Percentiles rank a stretch among this genome's conserved stretches.
These are phyloP conservation scores for Cryptococcus wingfieldii DNA, from an alignment of 1,284 basidiomycete genomes.

Conservation along the genomic window DNA sequence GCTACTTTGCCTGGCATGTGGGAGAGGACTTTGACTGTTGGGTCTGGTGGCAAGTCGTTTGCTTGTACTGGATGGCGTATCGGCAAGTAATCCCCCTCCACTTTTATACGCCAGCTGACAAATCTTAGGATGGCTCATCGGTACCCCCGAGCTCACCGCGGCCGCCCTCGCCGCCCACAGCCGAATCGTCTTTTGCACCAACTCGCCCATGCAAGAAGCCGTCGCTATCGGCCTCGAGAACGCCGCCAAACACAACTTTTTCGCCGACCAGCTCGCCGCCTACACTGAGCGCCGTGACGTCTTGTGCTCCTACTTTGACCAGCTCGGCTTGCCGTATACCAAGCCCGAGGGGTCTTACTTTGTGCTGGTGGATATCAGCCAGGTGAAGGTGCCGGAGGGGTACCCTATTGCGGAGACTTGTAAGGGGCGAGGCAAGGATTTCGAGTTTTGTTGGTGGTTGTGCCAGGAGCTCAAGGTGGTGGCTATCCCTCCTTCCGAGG, in stretches of 20 bases:
- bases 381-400: constrained; percentile 68
- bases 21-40: constrained; percentile 83
- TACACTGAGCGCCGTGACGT: constrained; percentile 76
- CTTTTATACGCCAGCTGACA: neutral
- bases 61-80: constrained; percentile 97
- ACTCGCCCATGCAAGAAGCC: constrained; percentile 88
- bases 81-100: constrained; percentile 51
- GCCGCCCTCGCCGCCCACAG: constrained; percentile 87
- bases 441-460: constrained; percentile 87
- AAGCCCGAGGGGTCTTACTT: constrained; percentile 87
- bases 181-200: constrained; percentile 91
- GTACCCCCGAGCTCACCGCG: constrained; percentile 72
- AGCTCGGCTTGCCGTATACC: constrained; percentile 79
- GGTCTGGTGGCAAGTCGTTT: constrained; percentile 86
- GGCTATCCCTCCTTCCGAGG: constrained; percentile 88
- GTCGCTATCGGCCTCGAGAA: constrained; percentile 79
- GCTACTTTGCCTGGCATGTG: constrained; percentile 96
- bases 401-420: constrained; percentile 77
- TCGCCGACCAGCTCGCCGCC: constrained; percentile 69
- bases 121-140: constrained; percentile 72
- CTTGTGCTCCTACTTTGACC: constrained; percentile 73
- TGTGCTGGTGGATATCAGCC: constrained; percentile 79
- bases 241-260: constrained; percentile 69
- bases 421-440: constrained; percentile 77
- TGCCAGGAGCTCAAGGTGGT: constrained; percentile 83